These are phyloP conservation scores for Umbellularia californica DNA, from an alignment of 164 flowering plant genomes.

Conservation along the genomic window DNA sequence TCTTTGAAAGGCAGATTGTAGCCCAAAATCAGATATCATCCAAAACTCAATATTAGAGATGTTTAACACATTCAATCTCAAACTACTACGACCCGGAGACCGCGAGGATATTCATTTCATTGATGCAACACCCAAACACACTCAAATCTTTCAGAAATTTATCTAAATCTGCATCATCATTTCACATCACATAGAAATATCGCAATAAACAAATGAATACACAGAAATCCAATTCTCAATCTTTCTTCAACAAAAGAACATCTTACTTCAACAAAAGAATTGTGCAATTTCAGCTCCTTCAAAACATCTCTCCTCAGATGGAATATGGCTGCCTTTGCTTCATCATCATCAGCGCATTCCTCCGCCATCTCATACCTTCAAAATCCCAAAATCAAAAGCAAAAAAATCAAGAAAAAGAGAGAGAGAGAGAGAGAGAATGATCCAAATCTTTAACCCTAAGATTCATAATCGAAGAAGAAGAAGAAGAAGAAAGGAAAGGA, in stretches of 20 bases:
- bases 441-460: neutral
- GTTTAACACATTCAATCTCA: no score
- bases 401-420: neutral
- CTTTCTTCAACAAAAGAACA: no score
- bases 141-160: no score
- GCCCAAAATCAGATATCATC: no score
- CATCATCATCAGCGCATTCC: slow-evolving; percentile 93
- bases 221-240: neutral
- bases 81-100: no score
- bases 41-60: no score
- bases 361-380: slow-evolving; percentile 75
- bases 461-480: neutral
- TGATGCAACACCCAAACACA: no score
- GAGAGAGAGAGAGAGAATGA: no score
- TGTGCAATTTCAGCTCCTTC: slow-evolving; percentile 70
- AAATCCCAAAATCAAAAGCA: slow-evolving; percentile 1
- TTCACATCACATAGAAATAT: neutral
- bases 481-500: neutral
- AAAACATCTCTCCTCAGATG: slow-evolving; percentile 58
- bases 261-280: slow-evolving; percentile 58
- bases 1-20: no score
- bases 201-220: neutral
- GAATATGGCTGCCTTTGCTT: slow-evolving; percentile 56
- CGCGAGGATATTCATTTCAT: no score
- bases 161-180: no score